Evolutionary conservation across 805 yeast species (phyloP).

Genomic region (Saccharomycopsis amapae): DNA sequence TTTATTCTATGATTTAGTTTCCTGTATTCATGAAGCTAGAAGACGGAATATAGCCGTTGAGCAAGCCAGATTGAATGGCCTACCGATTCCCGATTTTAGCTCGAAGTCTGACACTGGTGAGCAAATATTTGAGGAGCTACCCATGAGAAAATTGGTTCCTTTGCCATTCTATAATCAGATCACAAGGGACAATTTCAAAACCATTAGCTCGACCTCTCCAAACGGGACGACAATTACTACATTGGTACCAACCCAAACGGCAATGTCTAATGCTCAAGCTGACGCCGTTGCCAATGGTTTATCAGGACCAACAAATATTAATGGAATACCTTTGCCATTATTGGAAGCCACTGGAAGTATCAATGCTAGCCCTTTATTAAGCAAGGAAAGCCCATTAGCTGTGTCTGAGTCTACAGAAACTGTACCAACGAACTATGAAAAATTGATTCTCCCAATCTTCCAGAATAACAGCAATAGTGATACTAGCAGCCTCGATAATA

Average conservation of each 20-base stretch:
- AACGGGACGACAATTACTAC: conserved; percentile 90
- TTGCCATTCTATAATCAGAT: conserved; percentile 88
- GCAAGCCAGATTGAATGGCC: conserved; percentile 21
- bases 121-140: too few species aligned
- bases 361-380: conserved; percentile 16
- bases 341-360: conserved; percentile 76
- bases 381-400: neutral
- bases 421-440: too few species aligned
- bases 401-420: too few species aligned
- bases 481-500: too few species aligned
- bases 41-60: conserved; percentile 48
- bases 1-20: conserved; percentile 81
- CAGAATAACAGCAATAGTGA: too few species aligned
- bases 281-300: conserved; percentile 50
- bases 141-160: conserved; percentile 47
- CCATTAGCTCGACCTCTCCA: conserved; percentile 80
- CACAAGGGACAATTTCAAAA: conserved; percentile 79
- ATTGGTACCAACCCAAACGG: conserved; percentile 78
- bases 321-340: conserved; percentile 65
- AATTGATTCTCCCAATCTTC: too few species aligned
- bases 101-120: conserved; percentile 20
- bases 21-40: conserved; percentile 93
- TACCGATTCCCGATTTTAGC: conserved; percentile 12
- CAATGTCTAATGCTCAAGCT: conserved; percentile 54
- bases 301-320: conserved; percentile 49